These are phyloP conservation scores for Rubia peregrina DNA, from an alignment of 305 asterid genomes.

Conservation along the genomic window DNA sequence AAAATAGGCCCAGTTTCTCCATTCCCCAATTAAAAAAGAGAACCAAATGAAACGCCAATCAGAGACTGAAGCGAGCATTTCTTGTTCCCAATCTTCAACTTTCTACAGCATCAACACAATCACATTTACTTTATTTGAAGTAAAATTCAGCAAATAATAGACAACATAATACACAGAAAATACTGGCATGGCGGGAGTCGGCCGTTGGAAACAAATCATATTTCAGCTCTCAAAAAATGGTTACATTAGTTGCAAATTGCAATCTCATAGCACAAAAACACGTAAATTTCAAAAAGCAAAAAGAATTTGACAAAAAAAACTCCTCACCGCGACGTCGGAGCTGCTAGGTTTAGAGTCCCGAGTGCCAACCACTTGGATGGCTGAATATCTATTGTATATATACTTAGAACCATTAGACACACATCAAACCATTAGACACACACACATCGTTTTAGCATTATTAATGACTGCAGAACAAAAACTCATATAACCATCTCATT, in stretches of 20 bases:
- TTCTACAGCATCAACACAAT: constrained; percentile 33
- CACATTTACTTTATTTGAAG: background rate
- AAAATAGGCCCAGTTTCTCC: constrained; percentile 62
- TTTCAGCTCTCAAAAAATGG: background rate
- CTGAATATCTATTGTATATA: too few relatives aligned
- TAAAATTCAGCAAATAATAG: background rate
- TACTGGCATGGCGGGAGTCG: constrained; percentile 71
- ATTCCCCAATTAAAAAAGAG: constrained; percentile 62
- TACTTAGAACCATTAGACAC: too few relatives aligned
- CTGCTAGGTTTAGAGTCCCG: constrained; percentile 22
- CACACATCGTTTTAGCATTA: too few relatives aligned
- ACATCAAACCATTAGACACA: too few relatives aligned
- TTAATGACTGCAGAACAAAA: too few relatives aligned
- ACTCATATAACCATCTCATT: too few relatives aligned
- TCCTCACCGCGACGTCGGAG: background rate
- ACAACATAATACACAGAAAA: background rate
- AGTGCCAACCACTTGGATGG: constrained; percentile 28
- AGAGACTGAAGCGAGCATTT: constrained; percentile 69
- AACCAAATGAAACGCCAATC: constrained; percentile 77
- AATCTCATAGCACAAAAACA: too few relatives aligned
- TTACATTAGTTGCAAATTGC: background rate
- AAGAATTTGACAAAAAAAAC: background rate
- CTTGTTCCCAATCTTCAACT: constrained; percentile 71
- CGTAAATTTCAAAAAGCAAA: background rate
- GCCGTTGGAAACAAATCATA: constrained; percentile 38